Evolutionary conservation across 257 asterid species (phyloP), one percentile per base, ranked within the genome.

Genomic region (Lycium barbarum): DNA sequence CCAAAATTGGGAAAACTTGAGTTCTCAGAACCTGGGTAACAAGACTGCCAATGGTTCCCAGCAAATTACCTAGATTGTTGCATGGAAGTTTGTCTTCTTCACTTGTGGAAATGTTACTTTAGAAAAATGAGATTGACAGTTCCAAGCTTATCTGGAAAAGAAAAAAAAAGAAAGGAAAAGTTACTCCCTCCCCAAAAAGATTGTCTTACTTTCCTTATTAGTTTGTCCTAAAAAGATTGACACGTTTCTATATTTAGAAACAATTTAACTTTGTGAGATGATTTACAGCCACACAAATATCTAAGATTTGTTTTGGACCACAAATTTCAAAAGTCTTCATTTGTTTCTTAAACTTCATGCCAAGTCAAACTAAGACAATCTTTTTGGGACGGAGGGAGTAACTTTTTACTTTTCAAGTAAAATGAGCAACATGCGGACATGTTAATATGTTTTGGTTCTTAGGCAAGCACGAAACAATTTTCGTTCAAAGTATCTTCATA

Each of bases 1-100:
- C 68, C 82, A 53, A 33, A 87, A 47, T 14, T 62, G 18, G 59
- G 7, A 12, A 17, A 35, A 81, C 55, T 67, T 84, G 80, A 65
- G 17, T 87, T 55, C 3, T 17, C 53, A 59, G 20, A 78, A 40
- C 49, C 17, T 79, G 47, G 63, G 82, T 53, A 78, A 62, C 59
- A 40, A 84, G 53, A 62, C 62, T 61, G 22, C 61, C 55, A n/a
- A 51, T 15, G 15, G 81, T 58, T 15, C 45, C 83, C 1, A 43
- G 54, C 20, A 74, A 74, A 74, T 74, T 1, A 49, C n/a, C 38
- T 54, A 13, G 62, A 74, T 74, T 49, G 62, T 51, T 74, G 81
- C 62, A 49, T 74, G 59, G 81, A 74, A 49, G 45, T 74, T 49
- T 5, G 7, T 9, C 38, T 22, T 49, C 58, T 45, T 47, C 43